Conservation (phyloP, 2,329 filamentous ascomycete species). For the Alternaria sp. region DNA sequence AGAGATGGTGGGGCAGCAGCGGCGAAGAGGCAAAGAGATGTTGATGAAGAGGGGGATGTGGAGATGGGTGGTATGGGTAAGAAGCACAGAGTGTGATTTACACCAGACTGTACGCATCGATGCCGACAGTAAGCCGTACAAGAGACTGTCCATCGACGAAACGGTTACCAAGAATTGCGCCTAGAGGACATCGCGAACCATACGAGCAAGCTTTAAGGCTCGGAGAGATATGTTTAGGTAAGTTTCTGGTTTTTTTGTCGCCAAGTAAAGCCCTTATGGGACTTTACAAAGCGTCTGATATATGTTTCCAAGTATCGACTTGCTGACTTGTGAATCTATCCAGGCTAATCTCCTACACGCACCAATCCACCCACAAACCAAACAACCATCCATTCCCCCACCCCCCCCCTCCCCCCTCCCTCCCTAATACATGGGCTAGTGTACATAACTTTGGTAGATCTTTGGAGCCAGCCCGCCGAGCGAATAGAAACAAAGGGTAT, state of each 20-base stretch:
- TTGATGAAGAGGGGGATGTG: conserved; percentile 41
- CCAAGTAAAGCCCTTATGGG: background rate
- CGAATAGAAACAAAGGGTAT: conserved; percentile 46
- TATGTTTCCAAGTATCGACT: conserved; percentile 24
- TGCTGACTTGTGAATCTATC: conserved; percentile 27
- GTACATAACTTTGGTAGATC: conserved; percentile 40
- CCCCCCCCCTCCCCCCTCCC: too few relatives aligned
- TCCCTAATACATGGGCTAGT: conserved; percentile 21
- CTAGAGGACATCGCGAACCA: background rate
- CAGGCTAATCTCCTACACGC: conserved; percentile 19
- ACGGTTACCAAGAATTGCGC: background rate
- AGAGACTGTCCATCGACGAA: background rate
- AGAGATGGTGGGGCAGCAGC: conserved; percentile 37
- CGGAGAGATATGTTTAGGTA: conserved; percentile 15
- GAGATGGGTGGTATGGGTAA: conserved; percentile 40
- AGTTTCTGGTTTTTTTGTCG: conserved; percentile 31
- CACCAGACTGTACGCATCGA: background rate
- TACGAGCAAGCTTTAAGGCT: background rate
- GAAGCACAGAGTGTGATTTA: conserved; percentile 36
- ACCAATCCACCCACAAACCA: background rate
- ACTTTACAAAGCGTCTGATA: conserved; percentile 21
- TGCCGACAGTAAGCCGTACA: background rate
- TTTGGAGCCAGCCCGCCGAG: conserved; percentile 24
- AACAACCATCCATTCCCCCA: conserved; percentile 1
- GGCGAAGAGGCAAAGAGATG: conserved; percentile 37